Conservation (phyloP, 2,329 filamentous ascomycete genomes). For the Xylariaceae sp. region DNA sequence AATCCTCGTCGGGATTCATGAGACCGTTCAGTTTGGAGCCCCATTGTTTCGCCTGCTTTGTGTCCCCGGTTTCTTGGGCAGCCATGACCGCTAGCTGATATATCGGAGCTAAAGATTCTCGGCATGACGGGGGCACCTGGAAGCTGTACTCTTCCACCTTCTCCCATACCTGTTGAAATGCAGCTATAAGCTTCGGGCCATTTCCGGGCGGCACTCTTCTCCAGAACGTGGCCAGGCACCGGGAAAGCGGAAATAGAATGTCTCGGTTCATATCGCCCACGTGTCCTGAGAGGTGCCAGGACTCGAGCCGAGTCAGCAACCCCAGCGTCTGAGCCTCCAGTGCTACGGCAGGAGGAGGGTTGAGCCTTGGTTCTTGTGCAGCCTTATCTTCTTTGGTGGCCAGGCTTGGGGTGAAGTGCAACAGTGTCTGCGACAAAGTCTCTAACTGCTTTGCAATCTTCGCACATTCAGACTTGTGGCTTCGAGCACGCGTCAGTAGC, state of each 20-base stretch:
- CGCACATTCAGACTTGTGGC: constrained; percentile 39
- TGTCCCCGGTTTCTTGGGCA: constrained; percentile 40
- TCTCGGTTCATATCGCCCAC: constrained; percentile 57
- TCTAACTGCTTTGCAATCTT: constrained; percentile 64
- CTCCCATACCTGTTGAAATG: constrained; percentile 34
- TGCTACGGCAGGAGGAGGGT: constrained; percentile 50
- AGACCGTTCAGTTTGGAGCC: constrained; percentile 40
- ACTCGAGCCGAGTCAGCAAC: constrained; percentile 54
- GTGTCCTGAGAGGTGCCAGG: constrained; percentile 61
- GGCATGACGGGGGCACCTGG: constrained; percentile 33
- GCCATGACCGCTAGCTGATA: constrained; percentile 49
- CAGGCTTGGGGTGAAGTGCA: constrained; percentile 63
- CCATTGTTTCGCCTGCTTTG: constrained; percentile 52
- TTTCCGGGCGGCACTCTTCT: constrained; percentile 41
- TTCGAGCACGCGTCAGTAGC: constrained; percentile 42
- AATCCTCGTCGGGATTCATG: constrained; percentile 37
- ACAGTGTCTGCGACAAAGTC: constrained; percentile 56
- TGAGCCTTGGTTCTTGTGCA: constrained; percentile 48
- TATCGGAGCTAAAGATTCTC: constrained; percentile 41
- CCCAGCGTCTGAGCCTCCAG: constrained; percentile 61
- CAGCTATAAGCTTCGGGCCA: constrained; percentile 36
- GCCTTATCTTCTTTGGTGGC: constrained; percentile 55
- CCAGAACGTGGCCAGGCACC: constrained; percentile 56
- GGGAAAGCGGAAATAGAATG: constrained; percentile 57
- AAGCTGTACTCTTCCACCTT: constrained; percentile 34